Base-by-base conservation (phyloP, 2,329 filamentous ascomycete species). In the Exophiala sp. region DNA sequence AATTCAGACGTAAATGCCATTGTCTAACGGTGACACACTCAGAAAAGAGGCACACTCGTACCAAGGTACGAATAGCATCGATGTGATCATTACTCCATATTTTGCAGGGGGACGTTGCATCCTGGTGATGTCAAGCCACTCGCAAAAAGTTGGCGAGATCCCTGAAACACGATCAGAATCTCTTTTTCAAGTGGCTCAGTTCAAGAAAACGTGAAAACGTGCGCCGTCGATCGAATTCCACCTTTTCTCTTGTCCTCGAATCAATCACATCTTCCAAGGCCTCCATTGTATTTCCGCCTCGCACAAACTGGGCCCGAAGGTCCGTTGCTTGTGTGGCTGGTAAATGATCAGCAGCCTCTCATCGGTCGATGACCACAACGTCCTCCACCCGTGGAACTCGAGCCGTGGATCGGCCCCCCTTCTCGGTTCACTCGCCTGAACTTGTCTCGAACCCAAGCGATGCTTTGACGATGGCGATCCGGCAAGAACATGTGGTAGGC, bases 81-180 rank as follows among this genome's bases (percentile, higher is more conserved):
- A 29, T 29, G 24, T 8, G 24, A 29, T 29, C 24, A 29, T 29
- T 29, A 29, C 24, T 29, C 24, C 24, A 29, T 29, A 29, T 2
- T 29, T 29, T 29, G 24, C 24, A 40, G 14, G 36, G 18, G 18
- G 36, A 18, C n/a, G n/a, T 40, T 18, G 36, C 14, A 9, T n/a
- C 3, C 14, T 8, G 41, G 50, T 52, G 50, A 52, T 52, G 50
- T 52, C 50, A 52, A 40, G 24, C 21, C 14, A 24, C 50, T 41
- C 14, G 36, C 24, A 34, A 51, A 51, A 52, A 52, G 42, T 52
- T 52, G 50, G 50, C 41, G 35, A 52, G 42, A 52, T 52, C 50
- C 50, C 50, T 52, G 50, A 29, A 38, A 38, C 14, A 38, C 14
- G 32, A 14, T 21, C 29, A 6, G 18, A 34, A 33, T 24, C 33